Base-by-base conservation (phyloP, 1,139 yeast species). In the Hyphopichia pseudoburtonii region DNA sequence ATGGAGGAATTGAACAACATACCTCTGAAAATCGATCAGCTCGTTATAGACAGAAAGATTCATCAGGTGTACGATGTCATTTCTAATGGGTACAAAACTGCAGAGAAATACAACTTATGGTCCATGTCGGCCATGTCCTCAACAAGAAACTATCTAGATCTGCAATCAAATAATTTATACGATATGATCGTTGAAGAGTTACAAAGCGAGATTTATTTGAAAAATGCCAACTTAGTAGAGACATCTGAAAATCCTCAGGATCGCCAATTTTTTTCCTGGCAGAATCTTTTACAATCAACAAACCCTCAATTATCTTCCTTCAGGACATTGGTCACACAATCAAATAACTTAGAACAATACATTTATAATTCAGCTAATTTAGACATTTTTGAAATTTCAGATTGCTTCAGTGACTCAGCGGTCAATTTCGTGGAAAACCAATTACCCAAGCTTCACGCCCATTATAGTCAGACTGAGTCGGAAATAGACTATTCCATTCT, bases 111-210 rank as follows among this genome's bases (percentile, higher is more conserved):
- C 48, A 74, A 74, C 31, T 59, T 88, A 37, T 80, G 87, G 78
- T 64, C 74, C 26, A 64, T 88, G 23, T 73, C 83, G 0, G 82
- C 86, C 0, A 66, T 88, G 59, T 62, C 63, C 30, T 73, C 80
- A 4, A 63, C 82, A 11, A 80, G 76, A 42, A 69, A 68, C 27
- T 82, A 82, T 47, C 64, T 88, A 27, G 78, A 78, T 34, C 56
- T 73, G 5, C 95, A 86, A 50, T 79, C 82, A 30, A 81, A 70
- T 52, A 73, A 74, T 36, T 60, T 90, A 32, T 84, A 85, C 51
- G 88, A 83, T 39, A 80, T 80, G 52, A 66, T 89, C 19, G 67
- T 87, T 16, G 96, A 86, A 46, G 96, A 89, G 54, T 64, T 89
- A 30, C 83, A 80, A 44, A 77, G 73, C 40, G 86, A 87, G 41